Evolutionary conservation across 257 asterid species (phyloP), one percentile per base, ranked within the genome.

Genomic region (Buddleja alternifolia): DNA sequence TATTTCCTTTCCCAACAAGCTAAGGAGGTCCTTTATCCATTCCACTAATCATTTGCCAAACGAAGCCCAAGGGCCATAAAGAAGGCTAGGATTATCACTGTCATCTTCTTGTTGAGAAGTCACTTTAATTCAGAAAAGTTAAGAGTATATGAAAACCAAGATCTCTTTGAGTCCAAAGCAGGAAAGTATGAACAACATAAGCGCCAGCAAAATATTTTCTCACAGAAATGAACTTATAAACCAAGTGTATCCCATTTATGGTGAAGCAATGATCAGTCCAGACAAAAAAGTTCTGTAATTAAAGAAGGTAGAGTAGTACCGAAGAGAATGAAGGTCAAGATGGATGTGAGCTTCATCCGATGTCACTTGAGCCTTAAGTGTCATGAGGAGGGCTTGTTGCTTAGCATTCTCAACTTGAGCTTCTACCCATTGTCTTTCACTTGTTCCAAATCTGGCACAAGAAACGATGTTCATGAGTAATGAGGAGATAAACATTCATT

Each of bases 301-400:
- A 5, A 46, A 67, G 42, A 52, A 39, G 42, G 41, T 20, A 5
- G 51, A 75, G 71, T 61, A 66, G 9, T 78, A 93, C 99, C 97
- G 79, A 70, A 90, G 96, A 76, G 99, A 90, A 80, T 93, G 96
- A 82, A 93, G 99, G 83, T 93, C 96, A 70, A 91, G 88, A 85
- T 90, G 99, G 82, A 90, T 87, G 78, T 93, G 99, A 84, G 99
- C 97, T 81, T 93, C 99, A 77, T 90, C 97, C 67, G 97, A 87
- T 74, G 96, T 86, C 75, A 93, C 96, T 87, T 93, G 99, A 75
- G 92, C 79, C 83, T 90, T 93, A 66, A 93, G 93, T 9, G 99
- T 76, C 83, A 81, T 76, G 75, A 93, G 93, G 73, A 87, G 82
- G 57, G 97, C 95, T 68, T 90, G 97, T 77, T 94, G 97, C 83